phyloP scores from a whole-genome alignment of 1,284 basidiomycete species.

The Austroboletus rostrupii region DNA sequence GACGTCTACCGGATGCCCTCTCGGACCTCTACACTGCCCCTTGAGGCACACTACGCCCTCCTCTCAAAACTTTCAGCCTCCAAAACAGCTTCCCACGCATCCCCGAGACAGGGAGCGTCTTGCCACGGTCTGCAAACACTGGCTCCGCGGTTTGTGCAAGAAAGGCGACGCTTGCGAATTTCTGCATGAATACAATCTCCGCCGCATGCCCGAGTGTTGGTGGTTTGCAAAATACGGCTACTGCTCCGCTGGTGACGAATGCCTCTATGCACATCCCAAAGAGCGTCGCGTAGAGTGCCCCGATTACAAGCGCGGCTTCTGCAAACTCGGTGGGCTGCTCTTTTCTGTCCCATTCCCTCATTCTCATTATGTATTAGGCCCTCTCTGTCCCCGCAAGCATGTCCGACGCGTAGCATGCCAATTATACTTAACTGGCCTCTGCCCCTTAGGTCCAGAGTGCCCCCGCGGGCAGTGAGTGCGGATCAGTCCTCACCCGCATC shows the following conservation, averaged over 20 bases:
- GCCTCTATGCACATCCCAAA: constrained; percentile 96
- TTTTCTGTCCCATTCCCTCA: neutral
- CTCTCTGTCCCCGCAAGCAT: constrained; percentile 89
- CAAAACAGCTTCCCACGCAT: constrained; percentile 75
- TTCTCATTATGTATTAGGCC: constrained; percentile 50
- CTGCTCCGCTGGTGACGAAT: constrained; percentile 97
- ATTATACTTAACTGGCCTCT: constrained; percentile 90
- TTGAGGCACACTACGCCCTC: constrained; percentile 87
- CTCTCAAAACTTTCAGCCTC: constrained; percentile 81
- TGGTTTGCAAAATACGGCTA: constrained; percentile 99
- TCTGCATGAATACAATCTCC: constrained; percentile 96
- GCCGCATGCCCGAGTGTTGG: constrained; percentile 99
- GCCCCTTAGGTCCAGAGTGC: constrained; percentile 91
- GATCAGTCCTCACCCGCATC: constrained; percentile 12
- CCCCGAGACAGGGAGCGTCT: constrained; percentile 83
- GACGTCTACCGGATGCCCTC: constrained; percentile 79
- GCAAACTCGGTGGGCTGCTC: constrained; percentile 69
- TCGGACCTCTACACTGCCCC: constrained; percentile 85
- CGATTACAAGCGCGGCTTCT: constrained; percentile 94
- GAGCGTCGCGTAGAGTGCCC: constrained; percentile 92
- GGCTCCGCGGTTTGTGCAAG: constrained; percentile 97
- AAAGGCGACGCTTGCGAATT: constrained; percentile 99
- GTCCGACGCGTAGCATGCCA: constrained; percentile 89
- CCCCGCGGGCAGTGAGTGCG: constrained; percentile 82
- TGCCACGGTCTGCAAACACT: constrained; percentile 98